Conservation (phyloP, 1,139 yeast genomes). For the Yamadazyma atmosphaerica region DNA sequence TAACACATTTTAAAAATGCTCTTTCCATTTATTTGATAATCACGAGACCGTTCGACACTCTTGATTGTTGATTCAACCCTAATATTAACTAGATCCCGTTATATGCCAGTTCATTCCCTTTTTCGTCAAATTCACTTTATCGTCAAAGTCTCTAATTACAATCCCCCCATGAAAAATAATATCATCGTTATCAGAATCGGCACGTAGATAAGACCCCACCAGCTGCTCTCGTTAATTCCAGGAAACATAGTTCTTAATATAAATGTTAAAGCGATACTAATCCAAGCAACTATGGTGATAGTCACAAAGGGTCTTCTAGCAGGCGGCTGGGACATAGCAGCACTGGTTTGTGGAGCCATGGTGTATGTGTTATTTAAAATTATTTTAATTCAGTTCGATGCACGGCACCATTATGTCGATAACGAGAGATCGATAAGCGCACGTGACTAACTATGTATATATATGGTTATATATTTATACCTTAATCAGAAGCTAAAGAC, state of each 20-base stretch:
- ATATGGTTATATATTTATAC: background rate
- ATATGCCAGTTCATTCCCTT: no score
- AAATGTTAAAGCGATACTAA: background rate
- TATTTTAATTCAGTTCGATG: no score
- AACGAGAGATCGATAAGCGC: no score
- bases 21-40: no score
- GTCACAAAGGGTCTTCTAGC: background rate
- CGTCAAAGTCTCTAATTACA: no score
- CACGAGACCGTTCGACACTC: no score
- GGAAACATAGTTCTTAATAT: background rate
- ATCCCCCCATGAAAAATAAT: background rate
- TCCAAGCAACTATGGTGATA: background rate
- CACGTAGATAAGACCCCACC: background rate
- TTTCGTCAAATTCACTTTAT: no score
- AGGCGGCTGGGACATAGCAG: background rate
- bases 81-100: no score
- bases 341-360: background rate
- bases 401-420: no score
- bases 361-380: background rate
- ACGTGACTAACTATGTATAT: no score
- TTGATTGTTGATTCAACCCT: no score
- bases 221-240: background rate
- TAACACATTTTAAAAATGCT: no score
- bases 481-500: slow-evolving; percentile 18
- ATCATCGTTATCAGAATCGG: background rate